Evolutionary conservation across 179 eudicot genomes (phyloP), one percentile per base, ranked within the genome.

Genomic region (Beta corolliflora): DNA sequence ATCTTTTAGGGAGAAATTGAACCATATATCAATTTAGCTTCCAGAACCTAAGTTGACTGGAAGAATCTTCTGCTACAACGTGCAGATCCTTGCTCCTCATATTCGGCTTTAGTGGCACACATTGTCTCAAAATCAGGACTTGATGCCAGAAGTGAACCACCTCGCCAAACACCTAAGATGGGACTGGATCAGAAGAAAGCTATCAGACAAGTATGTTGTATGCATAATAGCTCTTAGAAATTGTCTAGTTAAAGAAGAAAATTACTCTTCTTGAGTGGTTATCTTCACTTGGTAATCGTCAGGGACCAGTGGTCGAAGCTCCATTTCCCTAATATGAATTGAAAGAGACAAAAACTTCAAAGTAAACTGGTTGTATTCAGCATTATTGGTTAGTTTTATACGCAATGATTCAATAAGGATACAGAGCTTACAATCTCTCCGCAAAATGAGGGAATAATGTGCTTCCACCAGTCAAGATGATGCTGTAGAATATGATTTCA

Each of bases 401-500:
- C 41, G 29, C 31, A 36, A 54, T 45, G 48, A 31, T 44, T 25
- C 14, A 19, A 77, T 56, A 13, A 69, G 54, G 36, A 50, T 16
- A 31, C 0, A 82, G 77, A 81, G 44, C 97, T 92, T 93, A 96
- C 99, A 93, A 83, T 94, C 99, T 91, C 87, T 93, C 88, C 76
- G 97, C 90, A 87, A 96, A 96, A 69, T 89, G 88, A 85, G 99
- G 99, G 83, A 96, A 96, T 85, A 91, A 82, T 76, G 98, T 89
- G 91, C 91, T 92, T 81, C 99, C 99, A 73, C 99, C 99, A 31
- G 98, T 96, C 91, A 96, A 89, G 55, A 96, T 94, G 75, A 96
- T 94, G 87, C 99, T 96, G 93, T 81, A 78, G 50, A 65, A 77
- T 56, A 83, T 52, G 9, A 78, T 75, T 14, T 18, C 10, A 18